phyloP scores from a whole-genome alignment of 2,329 filamentous ascomycete genomes.

The Apiospora arundinis region DNA sequence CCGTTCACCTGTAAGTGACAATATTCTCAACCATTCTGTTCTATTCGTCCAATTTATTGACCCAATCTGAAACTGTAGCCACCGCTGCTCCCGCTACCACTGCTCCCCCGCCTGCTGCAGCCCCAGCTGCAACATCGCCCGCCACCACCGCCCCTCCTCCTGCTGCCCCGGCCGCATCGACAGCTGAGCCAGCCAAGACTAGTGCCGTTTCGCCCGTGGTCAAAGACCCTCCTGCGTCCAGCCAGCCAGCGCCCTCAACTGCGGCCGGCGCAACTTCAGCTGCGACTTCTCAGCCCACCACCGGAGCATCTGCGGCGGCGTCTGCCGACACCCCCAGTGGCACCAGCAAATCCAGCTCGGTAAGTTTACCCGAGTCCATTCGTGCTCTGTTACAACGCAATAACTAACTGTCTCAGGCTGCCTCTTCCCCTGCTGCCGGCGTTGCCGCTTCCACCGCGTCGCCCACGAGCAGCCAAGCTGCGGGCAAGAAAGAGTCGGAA shows the following conservation, averaged over 20 bases:
- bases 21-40: background rate
- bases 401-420: constrained; percentile 16
- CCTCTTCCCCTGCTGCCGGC: background rate
- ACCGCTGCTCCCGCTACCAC: constrained; percentile 18
- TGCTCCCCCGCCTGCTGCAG: background rate
- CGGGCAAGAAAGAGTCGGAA: background rate
- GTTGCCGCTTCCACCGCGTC: constrained; percentile 3
- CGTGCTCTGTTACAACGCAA: background rate
- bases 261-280: background rate
- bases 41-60: constrained; percentile 3
- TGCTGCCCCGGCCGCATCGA: background rate
- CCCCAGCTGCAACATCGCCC: background rate
- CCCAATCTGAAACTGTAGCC: constrained; percentile 18
- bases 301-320: constrained; percentile 1
- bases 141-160: background rate
- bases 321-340: background rate
- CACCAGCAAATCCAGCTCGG: background rate
- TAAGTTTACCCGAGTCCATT: background rate
- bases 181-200: constrained; percentile 4
- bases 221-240: background rate
- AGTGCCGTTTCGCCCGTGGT: constrained; percentile 2
- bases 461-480: background rate
- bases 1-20: constrained; percentile 21
- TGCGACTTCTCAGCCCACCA: background rate
- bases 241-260: background rate